Conservation (phyloP, 2,329 filamentous ascomycete species). For the Teratosphaeria destructans region DNA sequence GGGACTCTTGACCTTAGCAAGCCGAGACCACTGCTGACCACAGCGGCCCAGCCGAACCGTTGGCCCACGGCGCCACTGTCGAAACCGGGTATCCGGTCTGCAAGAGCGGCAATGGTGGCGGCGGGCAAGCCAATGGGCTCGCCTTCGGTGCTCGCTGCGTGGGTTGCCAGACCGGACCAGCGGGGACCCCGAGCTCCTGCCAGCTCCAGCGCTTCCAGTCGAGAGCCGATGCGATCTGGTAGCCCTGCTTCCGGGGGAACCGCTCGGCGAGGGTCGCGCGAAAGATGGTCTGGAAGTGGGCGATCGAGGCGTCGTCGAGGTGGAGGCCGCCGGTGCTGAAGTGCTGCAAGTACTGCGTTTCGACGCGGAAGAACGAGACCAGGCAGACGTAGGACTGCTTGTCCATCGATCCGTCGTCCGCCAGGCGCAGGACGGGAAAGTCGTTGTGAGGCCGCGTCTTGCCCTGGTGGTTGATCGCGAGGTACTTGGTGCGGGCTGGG, state of each 20-base stretch:
- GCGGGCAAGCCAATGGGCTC: neutral
- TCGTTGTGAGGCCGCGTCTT: neutral
- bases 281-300: neutral
- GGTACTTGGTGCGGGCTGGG: neutral
- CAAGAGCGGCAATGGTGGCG: neutral
- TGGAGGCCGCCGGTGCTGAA: neutral
- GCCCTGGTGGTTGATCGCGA: neutral
- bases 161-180: neutral
- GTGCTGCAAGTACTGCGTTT: neutral
- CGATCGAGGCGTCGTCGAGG: neutral
- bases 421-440: neutral
- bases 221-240: neutral
- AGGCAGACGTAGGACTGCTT: neutral
- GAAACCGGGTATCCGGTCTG: neutral
- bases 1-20: neutral
- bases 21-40: neutral
- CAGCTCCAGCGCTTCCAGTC: neutral
- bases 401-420: neutral
- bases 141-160: neutral
- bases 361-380: neutral
- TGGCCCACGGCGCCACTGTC: neutral
- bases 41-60: too few species aligned
- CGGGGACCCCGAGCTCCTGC: neutral
- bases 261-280: neutral
- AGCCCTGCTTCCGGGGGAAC: neutral